phyloP scores from a whole-genome alignment of 495 filamentous ascomycete species.

The Neurospora cerealis region DNA sequence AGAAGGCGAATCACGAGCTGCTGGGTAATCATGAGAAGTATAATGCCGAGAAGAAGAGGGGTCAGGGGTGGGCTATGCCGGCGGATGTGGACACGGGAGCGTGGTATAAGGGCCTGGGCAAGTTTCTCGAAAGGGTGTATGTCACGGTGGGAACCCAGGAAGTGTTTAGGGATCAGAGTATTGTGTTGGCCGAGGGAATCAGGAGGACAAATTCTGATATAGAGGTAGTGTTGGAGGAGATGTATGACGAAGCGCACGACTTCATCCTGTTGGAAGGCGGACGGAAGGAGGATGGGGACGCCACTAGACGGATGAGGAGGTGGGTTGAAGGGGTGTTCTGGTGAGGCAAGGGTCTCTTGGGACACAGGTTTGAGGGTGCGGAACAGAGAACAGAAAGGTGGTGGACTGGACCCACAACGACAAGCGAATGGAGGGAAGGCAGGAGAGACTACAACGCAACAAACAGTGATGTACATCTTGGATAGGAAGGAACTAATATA shows the following conservation, averaged over 20 bases:
- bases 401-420: no score
- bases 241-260: conserved; percentile 14
- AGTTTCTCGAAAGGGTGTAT: conserved; percentile 8
- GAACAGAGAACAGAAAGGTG: neutral
- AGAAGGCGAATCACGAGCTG: neutral
- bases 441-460: no score
- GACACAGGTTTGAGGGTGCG: neutral
- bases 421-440: no score
- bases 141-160: conserved; percentile 17
- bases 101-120: conserved; percentile 16
- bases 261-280: conserved; percentile 16
- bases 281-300: conserved; percentile 7
- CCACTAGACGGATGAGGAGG: conserved; percentile 13
- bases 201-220: conserved; percentile 1
- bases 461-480: neutral
- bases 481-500: neutral
- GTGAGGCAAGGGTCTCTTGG: neutral
- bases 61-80: conserved; percentile 16
- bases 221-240: conserved; percentile 8
- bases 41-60: conserved; percentile 1
- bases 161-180: conserved; percentile 11
- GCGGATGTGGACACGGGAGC: conserved; percentile 11
- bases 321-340: conserved; percentile 11
- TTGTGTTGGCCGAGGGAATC: conserved; percentile 8
- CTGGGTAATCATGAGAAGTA: neutral